Conservation (phyloP, 257 asterid species). For the Nyctanthes arbortristis region DNA sequence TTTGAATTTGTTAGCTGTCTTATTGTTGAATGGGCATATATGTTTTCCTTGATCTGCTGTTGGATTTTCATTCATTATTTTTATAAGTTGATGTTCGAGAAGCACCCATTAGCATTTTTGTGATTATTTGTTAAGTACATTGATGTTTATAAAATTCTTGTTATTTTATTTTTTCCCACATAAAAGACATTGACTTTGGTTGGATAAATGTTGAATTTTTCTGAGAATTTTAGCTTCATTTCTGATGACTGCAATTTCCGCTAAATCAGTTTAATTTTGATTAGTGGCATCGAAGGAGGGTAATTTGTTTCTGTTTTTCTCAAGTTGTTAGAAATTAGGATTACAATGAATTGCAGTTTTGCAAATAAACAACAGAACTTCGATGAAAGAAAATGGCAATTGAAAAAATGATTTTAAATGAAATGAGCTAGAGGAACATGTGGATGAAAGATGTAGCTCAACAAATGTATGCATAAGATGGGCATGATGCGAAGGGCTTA, state of each 20-base stretch:
- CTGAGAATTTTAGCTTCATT: background rate
- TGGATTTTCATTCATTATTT: background rate
- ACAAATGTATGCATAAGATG: too few species aligned
- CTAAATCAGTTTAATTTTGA: background rate
- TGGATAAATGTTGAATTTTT: conserved; percentile 1
- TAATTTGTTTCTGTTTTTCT: background rate
- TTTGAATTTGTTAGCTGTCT: conserved; percentile 11
- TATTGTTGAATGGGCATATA: background rate
- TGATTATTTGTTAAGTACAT: background rate
- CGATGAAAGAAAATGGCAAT: background rate
- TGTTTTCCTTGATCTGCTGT: conserved; percentile 18
- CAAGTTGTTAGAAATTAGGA: background rate
- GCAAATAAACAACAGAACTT: background rate
- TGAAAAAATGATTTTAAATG: background rate
- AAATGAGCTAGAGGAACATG: background rate
- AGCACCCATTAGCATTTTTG: conserved; percentile 2
- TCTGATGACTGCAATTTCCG: background rate
- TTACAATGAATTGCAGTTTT: background rate
- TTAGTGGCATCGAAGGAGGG: conserved; percentile 11
- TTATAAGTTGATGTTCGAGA: conserved; percentile 18
- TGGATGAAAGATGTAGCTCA: background rate
- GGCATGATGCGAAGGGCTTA: background rate
- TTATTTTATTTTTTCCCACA: background rate
- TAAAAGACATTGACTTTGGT: conserved; percentile 8
- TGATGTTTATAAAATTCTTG: background rate